Evolutionary conservation across 2,329 filamentous ascomycete species (phyloP).

Genomic region (Pseudogymnoascus sp.): DNA sequence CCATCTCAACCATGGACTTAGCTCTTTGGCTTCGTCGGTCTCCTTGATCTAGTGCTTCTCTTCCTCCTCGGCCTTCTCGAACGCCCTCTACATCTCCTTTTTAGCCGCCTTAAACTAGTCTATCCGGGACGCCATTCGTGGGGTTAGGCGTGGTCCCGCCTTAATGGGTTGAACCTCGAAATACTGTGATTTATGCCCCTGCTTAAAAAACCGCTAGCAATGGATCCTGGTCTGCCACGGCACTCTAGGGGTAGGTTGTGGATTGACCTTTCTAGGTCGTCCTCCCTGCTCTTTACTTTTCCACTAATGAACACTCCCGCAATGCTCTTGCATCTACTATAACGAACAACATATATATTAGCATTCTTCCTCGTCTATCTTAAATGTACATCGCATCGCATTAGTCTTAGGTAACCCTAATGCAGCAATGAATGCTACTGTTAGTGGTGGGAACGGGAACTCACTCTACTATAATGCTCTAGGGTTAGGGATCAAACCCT

Average conservation of each 20-base stretch:
- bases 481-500: neutral
- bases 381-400: neutral
- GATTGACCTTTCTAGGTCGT: neutral
- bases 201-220: neutral
- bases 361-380: neutral
- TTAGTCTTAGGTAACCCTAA: neutral
- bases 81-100: no score
- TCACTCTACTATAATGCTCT: neutral
- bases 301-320: neutral
- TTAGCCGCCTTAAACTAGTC: no score
- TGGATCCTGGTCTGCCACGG: neutral
- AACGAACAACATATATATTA: neutral
- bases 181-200: neutral
- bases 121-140: no score
- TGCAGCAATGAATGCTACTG: neutral
- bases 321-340: neutral
- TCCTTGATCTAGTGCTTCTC: no score
- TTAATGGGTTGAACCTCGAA: neutral
- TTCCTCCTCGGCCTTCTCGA: no score
- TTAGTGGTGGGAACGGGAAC: neutral
- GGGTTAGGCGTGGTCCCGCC: neutral
- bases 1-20: no score
- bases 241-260: neutral
- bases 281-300: neutral
- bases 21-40: no score